These are phyloP conservation scores for Penicillium roqueforti DNA, from an alignment of 495 filamentous ascomycete species.

Conservation along the genomic window DNA sequence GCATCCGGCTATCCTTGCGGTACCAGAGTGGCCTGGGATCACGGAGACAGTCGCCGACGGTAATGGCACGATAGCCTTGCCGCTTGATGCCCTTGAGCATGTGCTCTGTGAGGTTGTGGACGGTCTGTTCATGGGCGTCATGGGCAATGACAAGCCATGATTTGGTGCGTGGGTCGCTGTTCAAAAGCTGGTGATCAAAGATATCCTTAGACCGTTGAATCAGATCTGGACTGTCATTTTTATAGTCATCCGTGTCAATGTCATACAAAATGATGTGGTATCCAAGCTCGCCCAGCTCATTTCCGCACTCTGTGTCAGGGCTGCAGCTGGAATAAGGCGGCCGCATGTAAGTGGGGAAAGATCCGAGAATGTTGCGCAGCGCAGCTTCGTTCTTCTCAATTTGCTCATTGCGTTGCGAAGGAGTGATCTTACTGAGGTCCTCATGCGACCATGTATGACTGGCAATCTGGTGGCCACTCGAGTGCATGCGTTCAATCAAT, in stretches of 20 bases:
- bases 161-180: slow-evolving; percentile 38
- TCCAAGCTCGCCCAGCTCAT: slow-evolving; percentile 59
- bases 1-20: slow-evolving; percentile 34
- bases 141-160: slow-evolving; percentile 69
- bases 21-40: slow-evolving; percentile 73
- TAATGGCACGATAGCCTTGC: slow-evolving; percentile 63
- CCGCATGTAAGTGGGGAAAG: slow-evolving; percentile 82
- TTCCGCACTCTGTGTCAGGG: slow-evolving; percentile 51
- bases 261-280: slow-evolving; percentile 76
- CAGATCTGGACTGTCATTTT: slow-evolving; percentile 52
- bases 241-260: slow-evolving; percentile 75
- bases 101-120: slow-evolving; percentile 71
- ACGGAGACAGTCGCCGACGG: slow-evolving; percentile 71
- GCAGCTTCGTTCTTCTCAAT: slow-evolving; percentile 79
- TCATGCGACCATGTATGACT: slow-evolving; percentile 84
- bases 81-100: slow-evolving; percentile 56
- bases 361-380: slow-evolving; percentile 71
- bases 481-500: slow-evolving; percentile 65
- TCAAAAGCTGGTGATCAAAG: slow-evolving; percentile 53
- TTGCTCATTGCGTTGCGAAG: slow-evolving; percentile 57
- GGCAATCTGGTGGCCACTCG: slow-evolving; percentile 74
- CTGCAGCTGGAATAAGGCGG: slow-evolving; percentile 76
- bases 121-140: slow-evolving; percentile 74
- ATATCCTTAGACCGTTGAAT: slow-evolving; percentile 73
- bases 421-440: slow-evolving; percentile 57